A percentile compares a stretch with the other conserved stretches of the same genome.
phyloP scores from a whole-genome alignment of 352 stramenopile species.

The Phytopythium delawarense region DNA sequence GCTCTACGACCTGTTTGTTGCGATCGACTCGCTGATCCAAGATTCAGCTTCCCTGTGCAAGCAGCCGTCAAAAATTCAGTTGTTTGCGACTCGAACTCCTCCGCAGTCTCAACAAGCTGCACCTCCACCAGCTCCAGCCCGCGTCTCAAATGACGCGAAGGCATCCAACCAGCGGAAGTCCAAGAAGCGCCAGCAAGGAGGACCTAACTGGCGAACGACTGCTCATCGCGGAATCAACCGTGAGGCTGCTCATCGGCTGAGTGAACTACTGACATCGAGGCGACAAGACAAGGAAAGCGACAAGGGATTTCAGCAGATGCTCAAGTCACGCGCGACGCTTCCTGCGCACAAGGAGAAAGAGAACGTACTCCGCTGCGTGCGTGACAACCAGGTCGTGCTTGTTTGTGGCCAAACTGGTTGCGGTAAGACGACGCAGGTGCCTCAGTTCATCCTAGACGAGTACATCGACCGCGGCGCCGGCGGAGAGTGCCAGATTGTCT shows the following conservation, averaged over 20 bases:
- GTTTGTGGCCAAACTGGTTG: slow-evolving; percentile 95
- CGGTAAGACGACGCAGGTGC: slow-evolving; percentile 96
- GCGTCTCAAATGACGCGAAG: background rate
- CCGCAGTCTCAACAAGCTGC: slow-evolving; percentile 6
- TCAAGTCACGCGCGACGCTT: slow-evolving; percentile 40
- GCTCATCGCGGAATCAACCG: slow-evolving; percentile 16
- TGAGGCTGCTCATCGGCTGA: slow-evolving; percentile 38
- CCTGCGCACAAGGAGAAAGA: slow-evolving; percentile 56
- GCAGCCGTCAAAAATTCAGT: slow-evolving; percentile 26
- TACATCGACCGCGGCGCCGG: slow-evolving; percentile 78
- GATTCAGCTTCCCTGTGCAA: slow-evolving; percentile 22
- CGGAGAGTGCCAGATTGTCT: slow-evolving; percentile 93
- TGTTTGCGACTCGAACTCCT: slow-evolving; percentile 22
- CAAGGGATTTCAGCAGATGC: slow-evolving; percentile 55
- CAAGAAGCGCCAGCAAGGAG: slow-evolving; percentile 15
- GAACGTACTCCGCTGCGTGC: slow-evolving; percentile 49
- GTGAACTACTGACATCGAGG: slow-evolving; percentile 35
- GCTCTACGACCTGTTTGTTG: slow-evolving; percentile 77
- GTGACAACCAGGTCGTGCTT: slow-evolving; percentile 88
- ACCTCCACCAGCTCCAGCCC: slow-evolving; percentile 7
- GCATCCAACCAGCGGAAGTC: slow-evolving; percentile 12
- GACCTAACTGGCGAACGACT: slow-evolving; percentile 11
- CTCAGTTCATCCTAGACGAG: slow-evolving; percentile 97
- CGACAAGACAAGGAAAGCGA: slow-evolving; percentile 39
- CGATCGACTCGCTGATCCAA: slow-evolving; percentile 50